A percentile compares a stretch with the other conserved stretches of the same genome.
Conservation (phyloP, 371 early-diverging fungal species). For the Funneliformis caledonium region DNA sequence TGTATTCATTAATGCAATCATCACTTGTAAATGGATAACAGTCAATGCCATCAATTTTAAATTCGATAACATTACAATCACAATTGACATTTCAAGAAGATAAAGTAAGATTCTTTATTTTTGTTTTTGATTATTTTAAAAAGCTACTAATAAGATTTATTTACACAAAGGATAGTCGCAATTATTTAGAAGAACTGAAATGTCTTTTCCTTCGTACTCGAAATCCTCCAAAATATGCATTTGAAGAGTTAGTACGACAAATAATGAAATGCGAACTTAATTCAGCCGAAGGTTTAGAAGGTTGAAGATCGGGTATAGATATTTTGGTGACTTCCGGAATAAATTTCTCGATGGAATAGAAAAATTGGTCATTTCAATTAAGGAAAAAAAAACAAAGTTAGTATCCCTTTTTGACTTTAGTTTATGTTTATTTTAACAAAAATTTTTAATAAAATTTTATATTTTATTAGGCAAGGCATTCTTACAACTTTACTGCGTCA, state of each 20-base stretch:
- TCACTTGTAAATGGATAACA: too few relatives aligned
- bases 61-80: too few relatives aligned
- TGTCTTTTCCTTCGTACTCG: not conserved
- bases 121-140: too few relatives aligned
- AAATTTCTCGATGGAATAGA: not conserved
- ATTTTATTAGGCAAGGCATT: not conserved
- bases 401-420: not conserved
- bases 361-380: not conserved
- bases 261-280: not conserved
- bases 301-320: not conserved
- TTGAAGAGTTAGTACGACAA: not conserved
- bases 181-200: conserved; percentile 6
- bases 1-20: too few relatives aligned
- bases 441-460: not conserved
- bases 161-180: not conserved
- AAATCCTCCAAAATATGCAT: not conserved
- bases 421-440: too few relatives aligned
- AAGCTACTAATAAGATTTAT: too few relatives aligned
- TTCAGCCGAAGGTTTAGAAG: not conserved
- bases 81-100: too few relatives aligned
- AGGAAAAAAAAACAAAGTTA: not conserved
- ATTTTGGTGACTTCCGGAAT: not conserved
- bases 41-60: not conserved
- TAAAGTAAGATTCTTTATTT: too few relatives aligned
- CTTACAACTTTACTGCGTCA: not conserved